Evolutionary conservation across 2,329 filamentous ascomycete genomes (phyloP).

Genomic region (Nakataea oryzae): DNA sequence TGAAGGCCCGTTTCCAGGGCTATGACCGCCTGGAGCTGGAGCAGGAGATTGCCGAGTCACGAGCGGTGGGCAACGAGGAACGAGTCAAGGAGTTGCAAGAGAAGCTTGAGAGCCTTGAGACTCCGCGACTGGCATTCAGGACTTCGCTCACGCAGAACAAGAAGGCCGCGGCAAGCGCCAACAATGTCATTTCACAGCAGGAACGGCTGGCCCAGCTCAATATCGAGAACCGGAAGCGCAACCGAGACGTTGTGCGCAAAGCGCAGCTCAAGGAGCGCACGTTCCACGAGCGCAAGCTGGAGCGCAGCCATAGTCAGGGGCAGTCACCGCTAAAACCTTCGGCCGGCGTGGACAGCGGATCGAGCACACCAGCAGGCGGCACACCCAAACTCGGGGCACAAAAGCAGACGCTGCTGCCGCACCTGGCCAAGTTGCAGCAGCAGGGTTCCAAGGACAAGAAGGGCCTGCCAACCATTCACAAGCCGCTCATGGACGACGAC

Average conservation of each 20-base stretch:
- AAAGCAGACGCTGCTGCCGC: conserved; percentile 33
- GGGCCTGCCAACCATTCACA: conserved; percentile 59
- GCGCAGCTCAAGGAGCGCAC: conserved; percentile 76
- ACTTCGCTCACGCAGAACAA: conserved; percentile 48
- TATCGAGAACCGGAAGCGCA: conserved; percentile 69
- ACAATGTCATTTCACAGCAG: conserved; percentile 42
- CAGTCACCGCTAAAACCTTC: conserved; percentile 25
- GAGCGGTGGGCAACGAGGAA: conserved; percentile 50
- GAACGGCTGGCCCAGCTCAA: conserved; percentile 80
- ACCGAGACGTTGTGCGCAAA: conserved; percentile 82
- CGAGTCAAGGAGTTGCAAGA: conserved; percentile 43
- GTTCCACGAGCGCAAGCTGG: conserved; percentile 48
- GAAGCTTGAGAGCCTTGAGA: conserved; percentile 51
- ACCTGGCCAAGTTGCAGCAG: conserved; percentile 43
- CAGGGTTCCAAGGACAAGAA: conserved; percentile 40
- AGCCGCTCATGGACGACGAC: conserved; percentile 81
- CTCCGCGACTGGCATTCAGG: conserved; percentile 64
- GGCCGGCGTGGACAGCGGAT: conserved; percentile 34
- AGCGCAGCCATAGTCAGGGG: conserved; percentile 45
- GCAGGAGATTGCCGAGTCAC: conserved; percentile 56
- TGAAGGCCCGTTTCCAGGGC: conserved; percentile 47
- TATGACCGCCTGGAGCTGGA: conserved; percentile 58
- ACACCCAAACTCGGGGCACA: conserved; percentile 36
- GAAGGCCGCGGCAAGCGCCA: conserved; percentile 23
- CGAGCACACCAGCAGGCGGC: conserved; percentile 37